Evolutionary conservation across 805 yeast genomes (phyloP).

Genomic region (Pichia phayaonensis): DNA sequence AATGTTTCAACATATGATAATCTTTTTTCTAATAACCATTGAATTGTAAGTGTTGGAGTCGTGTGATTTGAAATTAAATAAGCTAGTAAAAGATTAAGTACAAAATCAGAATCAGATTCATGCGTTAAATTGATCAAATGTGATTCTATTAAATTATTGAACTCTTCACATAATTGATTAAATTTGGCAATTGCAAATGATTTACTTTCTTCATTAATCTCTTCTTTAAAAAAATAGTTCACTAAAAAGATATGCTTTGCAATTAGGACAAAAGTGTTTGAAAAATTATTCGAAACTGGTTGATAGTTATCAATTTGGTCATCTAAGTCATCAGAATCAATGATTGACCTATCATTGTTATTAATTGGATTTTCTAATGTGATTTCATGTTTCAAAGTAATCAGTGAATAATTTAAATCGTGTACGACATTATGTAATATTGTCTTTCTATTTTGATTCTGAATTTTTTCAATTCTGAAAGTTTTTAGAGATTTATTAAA

Average conservation of each 20-base stretch:
- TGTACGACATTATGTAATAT: conserved; percentile 23
- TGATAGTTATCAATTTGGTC: conserved; percentile 1
- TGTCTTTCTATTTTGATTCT: conserved; percentile 12
- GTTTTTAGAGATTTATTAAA: conserved; percentile 12
- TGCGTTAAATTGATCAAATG: conserved; percentile 16
- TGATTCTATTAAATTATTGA: conserved; percentile 15
- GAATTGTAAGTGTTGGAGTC: conserved; percentile 18
- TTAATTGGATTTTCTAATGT: background rate
- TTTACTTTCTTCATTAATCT: conserved; percentile 7
- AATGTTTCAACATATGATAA: conserved; percentile 10
- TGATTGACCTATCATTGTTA: background rate
- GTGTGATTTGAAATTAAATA: conserved; percentile 16
- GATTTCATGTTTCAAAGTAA: conserved; percentile 10
- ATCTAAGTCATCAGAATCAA: conserved; percentile 3
- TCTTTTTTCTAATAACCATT: conserved; percentile 21
- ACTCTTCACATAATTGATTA: conserved; percentile 12
- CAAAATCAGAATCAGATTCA: conserved; percentile 26
- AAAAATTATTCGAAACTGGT: conserved; percentile 11
- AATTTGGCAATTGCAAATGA: conserved; percentile 16
- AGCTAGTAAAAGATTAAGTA: conserved; percentile 20
- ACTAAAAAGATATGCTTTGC: conserved; percentile 22
- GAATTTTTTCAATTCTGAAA: conserved; percentile 7
- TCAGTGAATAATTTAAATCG: conserved; percentile 18
- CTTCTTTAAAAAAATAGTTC: conserved; percentile 16
- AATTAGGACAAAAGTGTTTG: conserved; percentile 16